These are phyloP conservation scores for Gamsiella multidivaricata DNA, from an alignment of 192 early-diverging fungal genomes.

Conservation along the genomic window DNA sequence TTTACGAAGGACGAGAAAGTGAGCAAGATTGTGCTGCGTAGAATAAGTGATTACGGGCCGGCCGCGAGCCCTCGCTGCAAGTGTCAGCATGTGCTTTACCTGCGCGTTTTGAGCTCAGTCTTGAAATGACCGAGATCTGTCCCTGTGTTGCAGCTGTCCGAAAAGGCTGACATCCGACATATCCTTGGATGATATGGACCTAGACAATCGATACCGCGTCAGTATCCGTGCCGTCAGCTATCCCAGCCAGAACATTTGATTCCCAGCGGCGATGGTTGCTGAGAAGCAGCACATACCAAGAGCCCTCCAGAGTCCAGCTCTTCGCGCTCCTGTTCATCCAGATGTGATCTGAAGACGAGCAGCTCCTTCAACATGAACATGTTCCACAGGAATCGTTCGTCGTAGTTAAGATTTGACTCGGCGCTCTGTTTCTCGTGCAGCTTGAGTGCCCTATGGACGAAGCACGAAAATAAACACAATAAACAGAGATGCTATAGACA, in stretches of 20 bases:
- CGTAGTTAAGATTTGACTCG: conserved; percentile 67
- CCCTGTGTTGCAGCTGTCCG: conserved; percentile 49
- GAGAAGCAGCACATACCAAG: conserved; percentile 62
- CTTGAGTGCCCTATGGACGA: conserved; percentile 12
- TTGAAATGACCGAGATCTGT: conserved; percentile 74
- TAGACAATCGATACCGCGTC: conserved; percentile 25
- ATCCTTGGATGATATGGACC: conserved; percentile 82
- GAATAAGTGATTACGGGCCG: too few relatives aligned
- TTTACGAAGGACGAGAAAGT: too few relatives aligned
- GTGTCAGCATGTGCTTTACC: conserved; percentile 57
- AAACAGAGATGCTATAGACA: background rate
- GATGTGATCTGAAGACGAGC: conserved; percentile 82
- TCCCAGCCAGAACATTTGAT: too few relatives aligned
- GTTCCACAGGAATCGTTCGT: conserved; percentile 94
- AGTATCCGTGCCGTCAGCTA: background rate
- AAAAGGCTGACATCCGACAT: conserved; percentile 67
- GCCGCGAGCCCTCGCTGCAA: too few relatives aligned
- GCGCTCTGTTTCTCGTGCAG: conserved; percentile 44
- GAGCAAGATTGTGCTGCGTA: too few relatives aligned
- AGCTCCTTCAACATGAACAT: conserved; percentile 82
- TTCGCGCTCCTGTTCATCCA: conserved; percentile 69
- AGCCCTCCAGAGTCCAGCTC: conserved; percentile 80
- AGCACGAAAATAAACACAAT: background rate
- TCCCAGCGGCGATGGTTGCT: conserved; percentile 15
- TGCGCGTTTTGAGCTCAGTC: conserved; percentile 81